Conservation (phyloP, 768 basidiomycete genomes). For the Nidularia pulvinata region DNA sequence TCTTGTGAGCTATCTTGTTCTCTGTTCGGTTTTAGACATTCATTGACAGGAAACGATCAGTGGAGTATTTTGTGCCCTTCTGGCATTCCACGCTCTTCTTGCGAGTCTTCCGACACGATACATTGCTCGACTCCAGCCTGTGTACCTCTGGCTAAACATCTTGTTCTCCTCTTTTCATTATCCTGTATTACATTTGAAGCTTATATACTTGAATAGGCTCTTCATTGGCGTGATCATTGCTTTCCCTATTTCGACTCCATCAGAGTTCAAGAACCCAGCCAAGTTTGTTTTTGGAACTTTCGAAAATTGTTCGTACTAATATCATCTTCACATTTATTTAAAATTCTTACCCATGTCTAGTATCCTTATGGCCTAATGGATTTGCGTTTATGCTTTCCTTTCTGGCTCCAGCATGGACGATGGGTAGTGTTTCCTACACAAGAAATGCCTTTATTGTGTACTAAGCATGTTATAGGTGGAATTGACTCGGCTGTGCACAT, state of each 20-base stretch:
- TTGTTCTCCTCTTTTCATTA: background rate
- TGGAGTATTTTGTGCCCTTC: constrained; percentile 47
- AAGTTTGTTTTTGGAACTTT: constrained; percentile 32
- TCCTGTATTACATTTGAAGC: background rate
- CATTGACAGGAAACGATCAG: constrained; percentile 25
- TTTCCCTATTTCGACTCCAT: constrained; percentile 32
- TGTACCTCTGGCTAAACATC: constrained; percentile 34
- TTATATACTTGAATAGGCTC: constrained; percentile 11
- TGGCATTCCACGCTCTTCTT: constrained; percentile 45
- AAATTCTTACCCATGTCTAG: constrained; percentile 11
- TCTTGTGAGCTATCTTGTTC: background rate
- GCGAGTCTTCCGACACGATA: constrained; percentile 51
- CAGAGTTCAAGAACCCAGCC: constrained; percentile 28
- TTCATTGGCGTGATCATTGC: constrained; percentile 30
- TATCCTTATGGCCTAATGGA: constrained; percentile 38
- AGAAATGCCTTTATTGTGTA: constrained; percentile 23
- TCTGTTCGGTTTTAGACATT: background rate
- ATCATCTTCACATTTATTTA: background rate
- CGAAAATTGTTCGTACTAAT: constrained; percentile 21
- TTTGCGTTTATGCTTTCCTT: constrained; percentile 39
- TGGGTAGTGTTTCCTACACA: constrained; percentile 5
- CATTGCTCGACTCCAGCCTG: constrained; percentile 51
- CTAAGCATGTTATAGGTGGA: constrained; percentile 32
- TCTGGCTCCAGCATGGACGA: constrained; percentile 14
- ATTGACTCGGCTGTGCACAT: constrained; percentile 47